Evolutionary conservation across 2,329 filamentous ascomycete species (phyloP).

Genomic region (Hansfordia pulvinata): DNA sequence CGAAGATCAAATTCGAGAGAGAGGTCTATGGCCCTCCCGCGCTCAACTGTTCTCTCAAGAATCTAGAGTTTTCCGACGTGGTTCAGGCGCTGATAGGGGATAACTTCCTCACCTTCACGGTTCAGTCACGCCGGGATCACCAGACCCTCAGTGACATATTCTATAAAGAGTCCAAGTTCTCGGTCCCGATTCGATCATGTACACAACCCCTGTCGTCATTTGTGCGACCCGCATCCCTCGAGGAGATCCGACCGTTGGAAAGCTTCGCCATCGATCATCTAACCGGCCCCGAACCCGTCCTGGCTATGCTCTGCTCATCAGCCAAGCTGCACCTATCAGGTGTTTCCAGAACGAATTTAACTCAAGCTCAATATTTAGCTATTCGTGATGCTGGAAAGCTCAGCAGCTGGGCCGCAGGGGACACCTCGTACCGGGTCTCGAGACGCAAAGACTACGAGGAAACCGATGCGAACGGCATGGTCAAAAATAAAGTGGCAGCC

Average conservation of each 20-base stretch:
- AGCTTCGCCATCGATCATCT: slow-evolving; percentile 70
- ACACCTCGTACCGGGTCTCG: slow-evolving; percentile 47
- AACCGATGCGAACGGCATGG: slow-evolving; percentile 49
- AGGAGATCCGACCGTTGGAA: slow-evolving; percentile 60
- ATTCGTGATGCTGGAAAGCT: slow-evolving; percentile 46
- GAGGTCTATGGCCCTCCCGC: slow-evolving; percentile 72
- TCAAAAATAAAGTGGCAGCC: no score
- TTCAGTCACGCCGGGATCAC: slow-evolving; percentile 64
- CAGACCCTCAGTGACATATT: slow-evolving; percentile 55
- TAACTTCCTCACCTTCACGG: slow-evolving; percentile 57
- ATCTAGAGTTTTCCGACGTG: slow-evolving; percentile 48
- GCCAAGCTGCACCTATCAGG: slow-evolving; percentile 55
- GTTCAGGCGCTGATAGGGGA: slow-evolving; percentile 39
- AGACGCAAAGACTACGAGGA: slow-evolving; percentile 77
- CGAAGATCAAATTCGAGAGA: slow-evolving; percentile 58
- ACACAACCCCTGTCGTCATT: slow-evolving; percentile 39
- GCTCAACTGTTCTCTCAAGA: slow-evolving; percentile 65
- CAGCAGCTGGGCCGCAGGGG: slow-evolving; percentile 55
- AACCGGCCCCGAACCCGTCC: slow-evolving; percentile 66
- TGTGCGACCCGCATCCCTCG: slow-evolving; percentile 34
- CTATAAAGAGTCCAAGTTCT: slow-evolving; percentile 47
- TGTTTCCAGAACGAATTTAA: slow-evolving; percentile 49
- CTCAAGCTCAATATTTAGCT: slow-evolving; percentile 52
- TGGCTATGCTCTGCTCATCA: slow-evolving; percentile 78
- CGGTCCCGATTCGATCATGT: slow-evolving; percentile 58